phyloP scores from a whole-genome alignment of 805 yeast species.

The Blastobotrys terrestris region DNA sequence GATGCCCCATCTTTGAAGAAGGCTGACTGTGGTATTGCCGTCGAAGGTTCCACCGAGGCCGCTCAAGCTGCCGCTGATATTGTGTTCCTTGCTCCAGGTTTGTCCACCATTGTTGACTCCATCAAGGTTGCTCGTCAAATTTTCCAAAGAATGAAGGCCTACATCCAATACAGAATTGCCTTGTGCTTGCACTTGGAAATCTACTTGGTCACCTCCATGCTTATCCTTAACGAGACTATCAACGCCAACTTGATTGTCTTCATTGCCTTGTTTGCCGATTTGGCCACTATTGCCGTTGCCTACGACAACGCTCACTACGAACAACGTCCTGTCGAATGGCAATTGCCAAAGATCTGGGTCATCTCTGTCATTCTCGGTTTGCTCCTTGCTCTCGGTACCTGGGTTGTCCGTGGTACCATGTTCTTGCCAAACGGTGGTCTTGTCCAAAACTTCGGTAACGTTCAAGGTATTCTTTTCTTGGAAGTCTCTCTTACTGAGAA shows the following conservation, averaged over 20 bases:
- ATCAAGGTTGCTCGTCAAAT: conserved; percentile 92
- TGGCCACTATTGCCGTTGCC: conserved; percentile 95
- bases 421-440: conserved; percentile 74
- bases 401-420: conserved; percentile 93
- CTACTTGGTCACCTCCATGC: conserved; percentile 93
- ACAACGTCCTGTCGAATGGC: conserved; percentile 93
- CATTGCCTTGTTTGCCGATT: conserved; percentile 96
- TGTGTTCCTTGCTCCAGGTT: conserved; percentile 93
- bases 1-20: conserved; percentile 97
- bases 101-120: conserved; percentile 91
- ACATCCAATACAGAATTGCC: conserved; percentile 97
- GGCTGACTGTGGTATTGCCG: conserved; percentile 96
- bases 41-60: conserved; percentile 96
- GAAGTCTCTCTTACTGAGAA: conserved; percentile 93
- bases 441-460: conserved; percentile 90
- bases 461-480: conserved; percentile 91
- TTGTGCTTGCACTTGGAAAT: conserved; percentile 90
- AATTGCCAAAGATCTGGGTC: conserved; percentile 96
- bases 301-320: conserved; percentile 96
- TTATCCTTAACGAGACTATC: conserved; percentile 81
- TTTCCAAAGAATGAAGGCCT: conserved; percentile 99
- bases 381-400: conserved; percentile 83
- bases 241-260: conserved; percentile 87
- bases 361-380: conserved; percentile 84
- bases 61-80: conserved; percentile 96